Percentiles rank a stretch among this genome's conserved stretches.
Conservation (phyloP, 1,284 basidiomycete species). For the Heliocybe sulcata region DNA sequence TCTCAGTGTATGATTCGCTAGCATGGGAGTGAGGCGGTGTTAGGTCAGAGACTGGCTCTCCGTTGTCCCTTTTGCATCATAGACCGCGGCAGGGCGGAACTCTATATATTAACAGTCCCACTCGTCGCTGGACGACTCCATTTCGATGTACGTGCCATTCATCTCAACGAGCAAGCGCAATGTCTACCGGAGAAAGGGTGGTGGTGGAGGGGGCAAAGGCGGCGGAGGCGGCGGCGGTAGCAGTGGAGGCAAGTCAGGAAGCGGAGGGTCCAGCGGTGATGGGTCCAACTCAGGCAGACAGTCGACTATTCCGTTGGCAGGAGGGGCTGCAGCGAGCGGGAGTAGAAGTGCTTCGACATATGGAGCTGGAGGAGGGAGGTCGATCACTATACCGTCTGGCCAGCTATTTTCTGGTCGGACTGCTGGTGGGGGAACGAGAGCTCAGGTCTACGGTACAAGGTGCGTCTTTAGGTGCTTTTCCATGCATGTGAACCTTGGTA, state of each 20-base stretch:
- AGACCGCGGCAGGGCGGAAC: not conserved
- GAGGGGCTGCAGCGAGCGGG: slow-evolving; percentile 17
- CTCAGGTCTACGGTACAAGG: slow-evolving; percentile 31
- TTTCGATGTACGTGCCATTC: slow-evolving; percentile 25
- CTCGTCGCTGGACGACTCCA: not conserved
- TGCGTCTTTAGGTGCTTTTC: slow-evolving; percentile 15
- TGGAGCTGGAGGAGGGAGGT: slow-evolving; percentile 27
- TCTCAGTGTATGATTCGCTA: too few species aligned
- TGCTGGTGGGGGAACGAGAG: slow-evolving; percentile 32
- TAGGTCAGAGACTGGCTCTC: too few species aligned
- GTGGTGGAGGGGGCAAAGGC: slow-evolving; percentile 18
- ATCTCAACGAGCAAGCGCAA: slow-evolving; percentile 11
- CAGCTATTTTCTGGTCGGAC: slow-evolving; percentile 33
- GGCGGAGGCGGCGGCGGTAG: slow-evolving; percentile 16
- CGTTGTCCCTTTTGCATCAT: not conserved
- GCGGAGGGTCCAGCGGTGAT: slow-evolving; percentile 5
- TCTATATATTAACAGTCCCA: not conserved
- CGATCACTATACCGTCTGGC: slow-evolving; percentile 29
- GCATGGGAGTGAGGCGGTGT: too few species aligned
- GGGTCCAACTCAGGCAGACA: slow-evolving; percentile 5
- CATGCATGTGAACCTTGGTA: slow-evolving; percentile 2
- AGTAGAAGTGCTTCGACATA: slow-evolving; percentile 23
- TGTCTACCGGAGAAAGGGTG: slow-evolving; percentile 20
- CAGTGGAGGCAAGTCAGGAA: slow-evolving; percentile 12
- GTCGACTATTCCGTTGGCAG: slow-evolving; percentile 19